A percentile compares a stretch with the other conserved stretches of the same genome.
These are phyloP conservation scores for Komagataella kurtzmanii DNA, from an alignment of 805 yeast genomes.

Conservation along the genomic window DNA sequence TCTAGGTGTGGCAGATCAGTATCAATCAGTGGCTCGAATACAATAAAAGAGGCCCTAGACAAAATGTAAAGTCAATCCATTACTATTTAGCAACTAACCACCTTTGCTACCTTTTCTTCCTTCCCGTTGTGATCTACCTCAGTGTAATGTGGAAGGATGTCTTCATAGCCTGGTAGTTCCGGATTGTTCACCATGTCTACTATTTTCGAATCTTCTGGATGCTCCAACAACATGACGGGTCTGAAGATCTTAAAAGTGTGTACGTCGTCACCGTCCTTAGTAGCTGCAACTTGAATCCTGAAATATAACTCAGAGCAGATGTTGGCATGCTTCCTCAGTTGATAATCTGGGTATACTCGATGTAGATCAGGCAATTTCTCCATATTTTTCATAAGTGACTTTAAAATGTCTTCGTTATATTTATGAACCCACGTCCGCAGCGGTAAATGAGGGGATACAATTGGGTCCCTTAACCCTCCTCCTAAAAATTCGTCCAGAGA, in stretches of 20 bases:
- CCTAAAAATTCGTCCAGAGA: background rate
- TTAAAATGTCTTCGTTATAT: background rate
- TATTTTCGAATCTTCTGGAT: background rate
- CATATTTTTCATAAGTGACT: background rate
- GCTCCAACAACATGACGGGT: background rate
- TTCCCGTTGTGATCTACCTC: background rate
- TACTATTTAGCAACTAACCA: too few species aligned
- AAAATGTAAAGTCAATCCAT: too few species aligned
- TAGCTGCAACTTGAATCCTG: background rate
- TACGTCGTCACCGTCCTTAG: background rate
- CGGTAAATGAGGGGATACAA: background rate
- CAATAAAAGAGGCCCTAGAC: too few species aligned
- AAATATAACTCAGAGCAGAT: background rate
- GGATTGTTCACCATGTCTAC: background rate
- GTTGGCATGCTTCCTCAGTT: background rate
- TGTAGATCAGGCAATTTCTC: background rate
- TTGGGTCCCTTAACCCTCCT: background rate
- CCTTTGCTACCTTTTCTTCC: background rate
- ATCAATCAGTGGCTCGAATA: background rate
- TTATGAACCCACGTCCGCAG: background rate
- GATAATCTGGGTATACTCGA: background rate
- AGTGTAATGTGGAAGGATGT: background rate
- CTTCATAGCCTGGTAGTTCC: background rate
- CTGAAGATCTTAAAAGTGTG: background rate
- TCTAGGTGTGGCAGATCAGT: background rate